Base-by-base conservation (phyloP, 2,329 filamentous ascomycete species). In the Aspergillus piperis region DNA sequence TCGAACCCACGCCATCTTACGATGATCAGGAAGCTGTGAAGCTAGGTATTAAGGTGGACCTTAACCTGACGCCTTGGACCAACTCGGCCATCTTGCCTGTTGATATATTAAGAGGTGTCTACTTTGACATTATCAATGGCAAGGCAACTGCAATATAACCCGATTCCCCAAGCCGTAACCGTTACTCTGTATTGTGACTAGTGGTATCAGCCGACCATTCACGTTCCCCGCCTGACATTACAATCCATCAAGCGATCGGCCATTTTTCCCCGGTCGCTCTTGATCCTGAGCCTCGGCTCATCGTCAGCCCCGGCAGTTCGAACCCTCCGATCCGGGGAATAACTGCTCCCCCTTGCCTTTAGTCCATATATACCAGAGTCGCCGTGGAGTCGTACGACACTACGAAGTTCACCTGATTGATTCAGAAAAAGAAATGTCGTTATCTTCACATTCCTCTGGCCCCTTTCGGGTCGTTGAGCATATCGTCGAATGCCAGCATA, bases 401-500 rank as follows among this genome's bases (percentile, higher is more conserved):
- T 8, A 5, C 8, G 8, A 30, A 49, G 2, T 15, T n/a, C 1
- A 30, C 11, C 2, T 4, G n/a, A 30, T 30, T 38, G 8, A 30
- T 30, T 13, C 11, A 21, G n/a, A n/a, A 58, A 21, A 41, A 61
- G 73, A 50, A 69, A 74, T 55, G 71, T 77, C 49, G 66, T 75
- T 10, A 23, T 3, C 59, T 25, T 21, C 49, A n/a, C 32, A 47
- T 23, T 36, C 54, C 91, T 91, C 78, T n/a, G 66, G 70, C 6
- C 70, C 73, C 13, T 78, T 79, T 60, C 78, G 84, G 64, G 79
- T 96, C 68, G 84, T 86, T 64, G 89, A 95, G 74, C 92, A 96
- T 79, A 81, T 83, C 47, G 76, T 96, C 66, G 84, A 87, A 58
- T 86, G 86, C 66, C 86, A 91, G 64, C 90, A 97, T 76, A 89